Conservation (phyloP, 2,329 filamentous ascomycete genomes). For the Claviceps sp. region DNA sequence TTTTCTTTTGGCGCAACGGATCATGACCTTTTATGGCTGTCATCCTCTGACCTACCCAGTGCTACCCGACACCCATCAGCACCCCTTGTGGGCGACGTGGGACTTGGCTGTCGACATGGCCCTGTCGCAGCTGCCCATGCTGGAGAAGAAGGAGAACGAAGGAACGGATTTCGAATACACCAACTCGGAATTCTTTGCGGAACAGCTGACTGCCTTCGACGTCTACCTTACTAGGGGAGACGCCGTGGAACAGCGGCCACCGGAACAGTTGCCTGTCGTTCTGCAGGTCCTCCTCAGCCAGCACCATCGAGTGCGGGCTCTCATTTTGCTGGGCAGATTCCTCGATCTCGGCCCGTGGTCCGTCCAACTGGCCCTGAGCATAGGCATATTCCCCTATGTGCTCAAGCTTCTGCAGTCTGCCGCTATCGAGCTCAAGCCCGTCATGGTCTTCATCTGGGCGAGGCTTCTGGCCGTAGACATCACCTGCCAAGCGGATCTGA, state of each 20-base stretch:
- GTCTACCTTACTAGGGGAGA: conserved; percentile 76
- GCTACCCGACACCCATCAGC: conserved; percentile 88
- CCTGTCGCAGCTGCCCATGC: conserved; percentile 70
- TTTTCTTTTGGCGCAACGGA: conserved; percentile 82
- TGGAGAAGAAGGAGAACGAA: conserved; percentile 65
- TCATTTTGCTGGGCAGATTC: conserved; percentile 87
- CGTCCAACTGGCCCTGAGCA: conserved; percentile 92
- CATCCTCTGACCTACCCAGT: conserved; percentile 84
- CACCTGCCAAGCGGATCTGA: conserved; percentile 80
- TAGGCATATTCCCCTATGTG: conserved; percentile 98
- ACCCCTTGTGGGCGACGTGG: conserved; percentile 95
- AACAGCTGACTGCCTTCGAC: conserved; percentile 93
- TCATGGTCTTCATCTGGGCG: conserved; percentile 99
- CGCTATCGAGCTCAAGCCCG: conserved; percentile 84
- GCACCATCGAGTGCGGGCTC: conserved; percentile 77
- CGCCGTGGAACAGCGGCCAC: conserved; percentile 72
- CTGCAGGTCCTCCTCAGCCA: conserved; percentile 92
- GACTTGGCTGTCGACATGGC: conserved; percentile 95
- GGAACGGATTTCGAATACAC: conserved; percentile 78
- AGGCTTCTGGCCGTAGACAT: conserved; percentile 90
- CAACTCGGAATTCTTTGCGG: conserved; percentile 91
- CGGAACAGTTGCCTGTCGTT: conserved; percentile 91
- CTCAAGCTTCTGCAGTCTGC: conserved; percentile 91
- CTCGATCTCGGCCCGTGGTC: conserved; percentile 95
- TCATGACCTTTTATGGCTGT: conserved; percentile 94